Evolutionary conservation across 306 rosid species (phyloP).

Genomic region (Potentilla sterilis): DNA sequence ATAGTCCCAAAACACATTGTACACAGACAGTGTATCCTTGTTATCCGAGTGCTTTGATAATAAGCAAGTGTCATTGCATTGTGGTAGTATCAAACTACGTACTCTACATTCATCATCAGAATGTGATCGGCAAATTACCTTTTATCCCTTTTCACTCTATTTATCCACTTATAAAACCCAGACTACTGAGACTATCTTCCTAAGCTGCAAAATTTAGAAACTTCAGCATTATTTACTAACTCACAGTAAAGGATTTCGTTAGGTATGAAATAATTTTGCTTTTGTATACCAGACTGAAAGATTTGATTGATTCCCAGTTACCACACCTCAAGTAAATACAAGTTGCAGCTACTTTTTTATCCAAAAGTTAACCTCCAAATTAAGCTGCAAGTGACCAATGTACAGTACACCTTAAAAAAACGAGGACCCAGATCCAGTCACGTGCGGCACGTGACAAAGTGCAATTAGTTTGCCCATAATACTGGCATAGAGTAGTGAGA

Average conservation of each 20-base stretch:
- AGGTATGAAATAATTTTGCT: background rate
- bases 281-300: too few species aligned
- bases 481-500: too few species aligned
- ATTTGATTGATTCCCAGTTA: too few species aligned
- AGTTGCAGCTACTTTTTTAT: background rate
- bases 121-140: too few species aligned
- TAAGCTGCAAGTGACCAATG: background rate
- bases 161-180: too few species aligned
- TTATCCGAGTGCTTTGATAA: slow-evolving; percentile 17
- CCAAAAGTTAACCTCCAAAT: background rate
- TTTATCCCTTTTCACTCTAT: background rate
- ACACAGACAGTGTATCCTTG: slow-evolving; percentile 13
- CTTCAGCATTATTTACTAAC: background rate
- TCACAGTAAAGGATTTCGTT: background rate
- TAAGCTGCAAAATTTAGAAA: background rate
- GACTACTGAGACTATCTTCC: background rate
- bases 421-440: background rate
- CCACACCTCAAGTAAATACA: background rate
- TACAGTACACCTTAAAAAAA: background rate
- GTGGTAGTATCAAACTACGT: background rate
- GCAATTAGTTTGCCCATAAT: background rate
- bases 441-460: background rate
- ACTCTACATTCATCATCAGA: background rate
- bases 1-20: background rate
- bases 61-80: background rate